phyloP scores from a whole-genome alignment of 2,329 filamentous ascomycete species.

The Claviceps sp. region DNA sequence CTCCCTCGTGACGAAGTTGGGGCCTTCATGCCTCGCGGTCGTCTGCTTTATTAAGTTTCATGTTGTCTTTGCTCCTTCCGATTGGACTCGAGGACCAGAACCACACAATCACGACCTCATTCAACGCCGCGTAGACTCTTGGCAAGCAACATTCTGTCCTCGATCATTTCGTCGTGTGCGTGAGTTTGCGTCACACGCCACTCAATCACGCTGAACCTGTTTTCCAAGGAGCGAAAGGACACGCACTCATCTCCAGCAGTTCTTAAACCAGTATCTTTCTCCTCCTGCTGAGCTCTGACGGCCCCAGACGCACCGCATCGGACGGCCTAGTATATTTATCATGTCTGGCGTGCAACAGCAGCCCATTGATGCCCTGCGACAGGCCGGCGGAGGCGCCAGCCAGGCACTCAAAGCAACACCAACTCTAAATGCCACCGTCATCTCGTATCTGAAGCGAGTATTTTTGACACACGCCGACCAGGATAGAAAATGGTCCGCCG shows the following conservation, averaged over 20 bases:
- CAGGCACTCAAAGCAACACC: conserved; percentile 27
- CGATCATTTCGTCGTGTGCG: not conserved
- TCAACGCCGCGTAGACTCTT: not conserved
- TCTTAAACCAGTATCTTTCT: not conserved
- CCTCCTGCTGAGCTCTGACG: not conserved
- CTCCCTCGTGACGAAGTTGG: not conserved
- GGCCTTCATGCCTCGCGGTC: not conserved
- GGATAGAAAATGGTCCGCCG: conserved; percentile 30
- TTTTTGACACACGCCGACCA: conserved; percentile 30
- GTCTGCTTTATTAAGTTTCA: not conserved
- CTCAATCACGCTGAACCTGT: not conserved
- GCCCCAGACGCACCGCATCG: not conserved
- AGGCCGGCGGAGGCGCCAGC: conserved; percentile 35
- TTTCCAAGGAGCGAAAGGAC: not conserved
- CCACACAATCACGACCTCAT: not conserved
- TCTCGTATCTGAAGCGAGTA: conserved; percentile 31
- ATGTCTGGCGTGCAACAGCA: conserved; percentile 3
- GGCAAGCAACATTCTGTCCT: not conserved
- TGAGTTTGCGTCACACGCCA: not conserved
- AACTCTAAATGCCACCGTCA: conserved; percentile 25
- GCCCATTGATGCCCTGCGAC: conserved; percentile 18
- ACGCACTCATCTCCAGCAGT: not conserved
- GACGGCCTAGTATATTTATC: not conserved
- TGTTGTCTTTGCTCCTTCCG: not conserved
- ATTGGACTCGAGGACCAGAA: not conserved